These are phyloP conservation scores for Bullera alba DNA, from an alignment of 768 basidiomycete species.

Conservation along the genomic window DNA sequence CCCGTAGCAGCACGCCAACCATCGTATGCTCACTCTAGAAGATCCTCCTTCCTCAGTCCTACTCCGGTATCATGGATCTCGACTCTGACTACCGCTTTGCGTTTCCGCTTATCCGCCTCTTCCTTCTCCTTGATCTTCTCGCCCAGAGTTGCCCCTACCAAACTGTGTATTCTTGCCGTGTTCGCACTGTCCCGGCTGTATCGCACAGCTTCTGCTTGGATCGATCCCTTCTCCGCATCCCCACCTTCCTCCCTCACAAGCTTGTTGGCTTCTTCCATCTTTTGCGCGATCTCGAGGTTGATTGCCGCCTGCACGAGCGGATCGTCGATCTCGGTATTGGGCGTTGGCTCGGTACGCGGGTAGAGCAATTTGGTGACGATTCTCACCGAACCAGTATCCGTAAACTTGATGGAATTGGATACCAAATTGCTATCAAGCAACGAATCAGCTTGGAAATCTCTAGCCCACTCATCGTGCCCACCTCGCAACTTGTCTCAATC, in stretches of 20 bases:
- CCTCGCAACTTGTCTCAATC: slow-evolving; percentile 52
- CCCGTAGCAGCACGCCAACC: no score
- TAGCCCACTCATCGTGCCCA: slow-evolving; percentile 1
- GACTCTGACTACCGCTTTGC: slow-evolving; percentile 58
- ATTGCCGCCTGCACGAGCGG: slow-evolving; percentile 25
- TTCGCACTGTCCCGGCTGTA: slow-evolving; percentile 16
- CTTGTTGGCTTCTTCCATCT: slow-evolving; percentile 11
- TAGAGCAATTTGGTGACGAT: slow-evolving; percentile 57
- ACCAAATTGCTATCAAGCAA: slow-evolving; percentile 63
- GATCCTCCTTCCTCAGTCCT: slow-evolving; percentile 61
- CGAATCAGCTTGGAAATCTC: background rate
- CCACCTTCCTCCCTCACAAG: slow-evolving; percentile 3
- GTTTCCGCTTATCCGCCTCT: slow-evolving; percentile 13
- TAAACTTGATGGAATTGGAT: slow-evolving; percentile 50
- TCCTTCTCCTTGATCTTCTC: slow-evolving; percentile 2
- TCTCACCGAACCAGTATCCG: slow-evolving; percentile 52
- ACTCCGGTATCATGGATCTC: slow-evolving; percentile 70
- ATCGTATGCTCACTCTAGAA: slow-evolving; percentile 50
- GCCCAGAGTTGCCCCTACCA: no score
- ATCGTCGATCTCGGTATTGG: slow-evolving; percentile 27
- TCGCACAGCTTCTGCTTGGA: slow-evolving; percentile 16
- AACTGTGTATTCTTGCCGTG: no score
- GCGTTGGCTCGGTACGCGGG: slow-evolving; percentile 45
- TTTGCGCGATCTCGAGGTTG: slow-evolving; percentile 13
- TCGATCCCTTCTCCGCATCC: slow-evolving; percentile 34